Evolutionary conservation across 2,329 filamentous ascomycete genomes (phyloP), one percentile per base, ranked within the genome.

Genomic region (Pyrenophora seminiperda): DNA sequence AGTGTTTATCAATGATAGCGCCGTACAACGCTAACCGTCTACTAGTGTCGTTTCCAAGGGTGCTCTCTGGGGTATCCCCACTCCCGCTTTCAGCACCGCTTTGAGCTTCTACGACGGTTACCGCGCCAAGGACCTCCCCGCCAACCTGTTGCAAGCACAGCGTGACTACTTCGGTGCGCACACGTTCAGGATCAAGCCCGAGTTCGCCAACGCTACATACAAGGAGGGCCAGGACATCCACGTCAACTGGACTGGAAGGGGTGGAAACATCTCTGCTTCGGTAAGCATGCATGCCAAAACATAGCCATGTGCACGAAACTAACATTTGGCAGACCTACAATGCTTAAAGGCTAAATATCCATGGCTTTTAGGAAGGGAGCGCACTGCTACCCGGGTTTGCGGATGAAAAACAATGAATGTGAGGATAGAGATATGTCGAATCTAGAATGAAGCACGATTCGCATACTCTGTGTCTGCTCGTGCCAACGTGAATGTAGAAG

Each of bases 201-300:
- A 80, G 66, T 74, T 61, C 62, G 78, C 77, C 61, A 80, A 71
- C 76, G 85, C 81, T 50, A 91, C 91, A 79, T 96, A 95, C 82
- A 88, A 87, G 62, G 85, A 82, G 67, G 91, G 87, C 76, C 81
- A 91, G 80, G 86, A 97, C 77, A 94, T 93, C 74, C 94, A 99
- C 85, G 91, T 97, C 77, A 99, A 99, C 90, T 99, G 94, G 94
- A 99, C 94, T 67, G 94, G 94, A 70, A 89, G 94, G 76, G 94
- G 94, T 74, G 94, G 94, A 73, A 94, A 97, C 75, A 89, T 99
- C 62, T 96, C 91, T 67, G 94, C 94, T 70, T 96, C 92, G 43
- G 57, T 60, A 47, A 51, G 57, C 50, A 22, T 20, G 14, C 9
- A 11, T 18, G n/a, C 13, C 3, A 30, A 4, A 11, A 11, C 2